phyloP scores from a whole-genome alignment of 805 yeast genomes.

The Isabelozyma pseudorhagii region DNA sequence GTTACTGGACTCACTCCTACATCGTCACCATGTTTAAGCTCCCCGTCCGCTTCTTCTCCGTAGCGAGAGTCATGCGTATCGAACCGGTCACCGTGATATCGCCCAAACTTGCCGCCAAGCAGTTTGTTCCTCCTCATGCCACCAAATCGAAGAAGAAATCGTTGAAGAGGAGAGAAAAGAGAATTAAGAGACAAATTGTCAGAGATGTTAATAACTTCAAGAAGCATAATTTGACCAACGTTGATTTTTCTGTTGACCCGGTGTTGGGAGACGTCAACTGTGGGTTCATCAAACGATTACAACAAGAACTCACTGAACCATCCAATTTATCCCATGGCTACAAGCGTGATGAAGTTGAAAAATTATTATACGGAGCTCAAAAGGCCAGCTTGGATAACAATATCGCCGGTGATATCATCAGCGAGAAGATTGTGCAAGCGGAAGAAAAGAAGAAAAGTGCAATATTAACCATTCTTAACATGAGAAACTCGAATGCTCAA shows the following conservation, averaged over 20 bases:
- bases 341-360: constrained; percentile 65
- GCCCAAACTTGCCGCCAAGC: constrained; percentile 35
- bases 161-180: constrained; percentile 35
- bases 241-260: constrained; percentile 61
- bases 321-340: constrained; percentile 60
- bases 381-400: constrained; percentile 47
- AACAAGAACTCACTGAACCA: constrained; percentile 65
- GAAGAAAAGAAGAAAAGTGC: constrained; percentile 65
- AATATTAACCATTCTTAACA: constrained; percentile 64
- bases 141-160: constrained; percentile 29
- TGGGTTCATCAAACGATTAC: constrained; percentile 66
- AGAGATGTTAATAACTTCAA: constrained; percentile 40
- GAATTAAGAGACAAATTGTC: constrained; percentile 39
- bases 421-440: constrained; percentile 22
- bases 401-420: constrained; percentile 20
- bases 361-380: constrained; percentile 73
- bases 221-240: constrained; percentile 30
- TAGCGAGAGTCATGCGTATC: constrained; percentile 8
- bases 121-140: constrained; percentile 29
- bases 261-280: constrained; percentile 71
- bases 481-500: constrained; percentile 63
- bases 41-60: constrained; percentile 14
- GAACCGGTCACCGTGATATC: constrained; percentile 9
- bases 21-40: constrained; percentile 2
- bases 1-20: too few relatives aligned